phyloP scores from a whole-genome alignment of 257 asterid genomes.

The Cinchona pubescens region DNA sequence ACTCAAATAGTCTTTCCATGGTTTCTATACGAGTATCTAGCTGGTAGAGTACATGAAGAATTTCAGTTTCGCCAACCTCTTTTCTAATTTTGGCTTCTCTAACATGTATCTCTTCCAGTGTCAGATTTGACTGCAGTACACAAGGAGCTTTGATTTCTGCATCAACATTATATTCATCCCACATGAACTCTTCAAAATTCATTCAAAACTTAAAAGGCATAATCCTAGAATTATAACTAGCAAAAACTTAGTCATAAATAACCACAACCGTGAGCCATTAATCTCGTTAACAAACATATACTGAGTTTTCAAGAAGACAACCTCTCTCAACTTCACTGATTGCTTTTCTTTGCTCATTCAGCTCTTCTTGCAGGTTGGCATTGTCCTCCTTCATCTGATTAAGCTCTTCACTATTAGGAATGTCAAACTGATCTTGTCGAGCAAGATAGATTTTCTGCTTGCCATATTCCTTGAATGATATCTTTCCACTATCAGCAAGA shows the following conservation, averaged over 20 bases:
- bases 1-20: neutral
- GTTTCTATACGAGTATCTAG: slow-evolving; percentile 12
- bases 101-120: slow-evolving; percentile 65
- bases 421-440: slow-evolving; percentile 89
- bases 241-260: neutral
- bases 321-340: slow-evolving; percentile 74
- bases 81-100: slow-evolving; percentile 51
- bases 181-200: neutral
- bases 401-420: slow-evolving; percentile 84
- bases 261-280: neutral
- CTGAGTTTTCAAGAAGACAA: slow-evolving; percentile 20
- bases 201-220: neutral
- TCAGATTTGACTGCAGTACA: slow-evolving; percentile 84
- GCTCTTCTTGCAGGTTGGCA: slow-evolving; percentile 61
- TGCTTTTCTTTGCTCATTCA: slow-evolving; percentile 54
- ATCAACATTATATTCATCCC: slow-evolving; percentile 13
- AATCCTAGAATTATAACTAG: neutral
- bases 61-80: slow-evolving; percentile 46
- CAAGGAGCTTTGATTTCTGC: slow-evolving; percentile 76
- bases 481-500: slow-evolving; percentile 49
- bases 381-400: slow-evolving; percentile 76
- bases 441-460: slow-evolving; percentile 95
- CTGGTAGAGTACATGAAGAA: neutral
- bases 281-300: slow-evolving; percentile 2
- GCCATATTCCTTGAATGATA: slow-evolving; percentile 82